Evolutionary conservation across 2,329 filamentous ascomycete genomes (phyloP).

Genomic region (Onygenales sp.): DNA sequence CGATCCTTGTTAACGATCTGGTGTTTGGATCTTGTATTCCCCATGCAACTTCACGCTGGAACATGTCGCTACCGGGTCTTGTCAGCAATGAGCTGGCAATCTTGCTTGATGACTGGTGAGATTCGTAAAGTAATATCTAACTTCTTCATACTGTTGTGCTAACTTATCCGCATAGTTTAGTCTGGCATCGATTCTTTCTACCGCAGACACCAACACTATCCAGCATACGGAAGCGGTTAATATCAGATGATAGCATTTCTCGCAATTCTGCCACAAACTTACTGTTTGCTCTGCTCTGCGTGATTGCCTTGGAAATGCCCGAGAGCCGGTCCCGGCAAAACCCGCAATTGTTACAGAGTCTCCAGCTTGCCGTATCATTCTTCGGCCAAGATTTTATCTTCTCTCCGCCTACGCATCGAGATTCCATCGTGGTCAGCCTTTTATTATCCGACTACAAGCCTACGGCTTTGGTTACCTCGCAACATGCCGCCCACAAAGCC

Average conservation of each 20-base stretch:
- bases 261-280: constrained; percentile 9
- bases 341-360: not conserved
- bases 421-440: constrained; percentile 9
- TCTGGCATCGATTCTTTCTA: constrained; percentile 12
- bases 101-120: not conserved
- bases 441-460: constrained; percentile 12
- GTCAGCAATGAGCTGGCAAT: not conserved
- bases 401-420: constrained; percentile 9
- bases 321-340: not conserved
- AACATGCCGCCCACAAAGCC: constrained; percentile 8
- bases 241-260: not conserved
- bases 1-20: constrained; percentile 6
- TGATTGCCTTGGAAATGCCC: constrained; percentile 6
- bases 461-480: constrained; percentile 9
- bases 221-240: constrained; percentile 7
- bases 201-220: constrained; percentile 9
- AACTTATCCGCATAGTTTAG: constrained; percentile 4
- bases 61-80: constrained; percentile 2
- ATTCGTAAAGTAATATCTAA: not conserved
- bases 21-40: constrained; percentile 6
- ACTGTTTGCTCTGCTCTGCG: constrained; percentile 10
- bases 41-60: not conserved
- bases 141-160: not conserved
- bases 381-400: constrained; percentile 14
- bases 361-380: constrained; percentile 10